Base-by-base conservation (phyloP, 2,329 filamentous ascomycete species). In the Hirsutella rhossiliensis region DNA sequence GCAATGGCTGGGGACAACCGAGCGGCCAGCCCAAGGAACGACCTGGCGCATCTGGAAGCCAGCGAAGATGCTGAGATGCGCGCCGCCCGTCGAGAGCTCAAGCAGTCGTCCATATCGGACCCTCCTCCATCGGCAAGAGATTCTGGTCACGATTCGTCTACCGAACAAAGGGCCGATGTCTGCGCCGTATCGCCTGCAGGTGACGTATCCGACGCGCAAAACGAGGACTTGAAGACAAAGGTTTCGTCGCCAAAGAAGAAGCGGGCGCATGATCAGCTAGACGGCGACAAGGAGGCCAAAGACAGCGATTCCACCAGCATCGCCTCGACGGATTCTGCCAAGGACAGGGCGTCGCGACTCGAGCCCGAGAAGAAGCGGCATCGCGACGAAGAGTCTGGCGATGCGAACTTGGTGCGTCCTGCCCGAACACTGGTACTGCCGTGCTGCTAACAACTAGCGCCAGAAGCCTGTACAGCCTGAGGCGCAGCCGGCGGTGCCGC, bases 351-450 rank as follows among this genome's bases (percentile, higher is more conserved):
- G 38, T 56, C 52, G 43, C 54, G 64, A 43, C 52, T 58, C 38
- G 78, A 79, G 54, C 78, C 78, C 17, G 76, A 82, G 61, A 82
- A 82, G 66, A 82, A 82, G 62, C 71, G 78, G 41, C 67, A 72
- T 46, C 70, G 78, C 43, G 78, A 82, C 47, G 63, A 69, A 42
- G 66, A 72, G 43, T 49, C 55, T 28, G 52, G 55, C 49, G 48
- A 64, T 39, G 56, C 56, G 36, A 49, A 54, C 32, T 47, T 55
- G 46, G 67, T 67, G 61, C 45, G 62, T 55, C 15, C 19, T 12
- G 18, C 9, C 23, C 9, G 23, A 27, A 27, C 23, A 7, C 6
- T 7, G 9, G 23, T 27, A 9, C 23, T 27, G 23, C 5, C 5
- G 23, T 9, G 23, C 23, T 9, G 5, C 9, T 27, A 27, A 27